Evolutionary conservation across 2,329 filamentous ascomycete genomes (phyloP).

Genomic region (Furcasterigmium sp.): DNA sequence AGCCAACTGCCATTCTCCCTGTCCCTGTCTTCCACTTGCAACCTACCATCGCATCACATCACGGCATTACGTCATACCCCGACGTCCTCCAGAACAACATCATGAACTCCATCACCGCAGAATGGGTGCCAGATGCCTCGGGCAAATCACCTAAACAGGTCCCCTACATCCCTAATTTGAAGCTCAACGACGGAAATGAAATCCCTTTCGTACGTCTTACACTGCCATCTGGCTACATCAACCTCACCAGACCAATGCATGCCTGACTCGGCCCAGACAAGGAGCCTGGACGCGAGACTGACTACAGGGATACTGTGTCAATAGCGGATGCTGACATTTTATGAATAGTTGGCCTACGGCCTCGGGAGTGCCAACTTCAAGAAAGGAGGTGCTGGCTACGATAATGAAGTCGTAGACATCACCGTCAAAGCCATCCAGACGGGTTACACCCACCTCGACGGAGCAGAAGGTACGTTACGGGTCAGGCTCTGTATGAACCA

Average conservation of each 20-base stretch:
- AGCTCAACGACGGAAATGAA: constrained; percentile 67
- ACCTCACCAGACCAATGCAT: not conserved
- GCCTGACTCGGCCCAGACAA: too few species aligned
- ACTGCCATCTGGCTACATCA: too few species aligned
- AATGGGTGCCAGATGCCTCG: constrained; percentile 32
- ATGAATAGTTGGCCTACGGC: constrained; percentile 59
- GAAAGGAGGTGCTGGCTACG: constrained; percentile 44
- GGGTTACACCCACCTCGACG: constrained; percentile 71
- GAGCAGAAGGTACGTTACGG: constrained; percentile 61
- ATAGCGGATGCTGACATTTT: not conserved
- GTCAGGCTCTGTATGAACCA: too few species aligned
- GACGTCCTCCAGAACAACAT: constrained; percentile 4
- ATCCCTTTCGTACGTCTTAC: constrained; percentile 58
- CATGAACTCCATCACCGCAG: constrained; percentile 38
- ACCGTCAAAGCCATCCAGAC: constrained; percentile 59
- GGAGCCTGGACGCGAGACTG: too few species aligned
- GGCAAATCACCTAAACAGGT: constrained; percentile 34
- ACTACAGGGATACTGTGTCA: too few species aligned
- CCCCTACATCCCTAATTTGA: constrained; percentile 49
- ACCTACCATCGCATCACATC: not conserved
- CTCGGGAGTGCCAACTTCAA: constrained; percentile 65
- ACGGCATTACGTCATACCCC: not conserved
- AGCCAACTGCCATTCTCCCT: too few species aligned
- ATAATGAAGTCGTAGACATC: constrained; percentile 44
- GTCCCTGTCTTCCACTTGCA: too few species aligned